These are phyloP conservation scores for Spatholobus suberectus DNA, from an alignment of 306 rosid species.

Conservation along the genomic window DNA sequence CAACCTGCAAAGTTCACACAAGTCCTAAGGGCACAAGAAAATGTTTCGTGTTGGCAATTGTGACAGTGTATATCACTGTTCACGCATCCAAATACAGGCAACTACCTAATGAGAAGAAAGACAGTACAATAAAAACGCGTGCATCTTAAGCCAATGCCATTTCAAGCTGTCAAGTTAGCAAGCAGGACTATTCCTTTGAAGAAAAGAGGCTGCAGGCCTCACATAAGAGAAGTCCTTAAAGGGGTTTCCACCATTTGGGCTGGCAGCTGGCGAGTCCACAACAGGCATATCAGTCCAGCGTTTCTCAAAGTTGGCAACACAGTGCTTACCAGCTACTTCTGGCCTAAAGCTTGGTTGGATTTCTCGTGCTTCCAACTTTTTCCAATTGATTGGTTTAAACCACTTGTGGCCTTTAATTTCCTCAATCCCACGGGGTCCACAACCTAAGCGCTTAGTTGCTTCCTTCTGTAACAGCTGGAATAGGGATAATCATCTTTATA, in stretches of 20 bases:
- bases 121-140: neutral
- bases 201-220: slow-evolving; percentile 82
- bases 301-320: slow-evolving; percentile 94
- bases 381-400: slow-evolving; percentile 91
- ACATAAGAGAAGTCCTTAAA: slow-evolving; percentile 84
- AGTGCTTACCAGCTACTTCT: slow-evolving; percentile 79
- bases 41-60: neutral
- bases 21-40: neutral
- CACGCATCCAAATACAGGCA: slow-evolving; percentile 31
- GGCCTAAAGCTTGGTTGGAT: slow-evolving; percentile 93
- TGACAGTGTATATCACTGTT: neutral
- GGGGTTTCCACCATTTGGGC: slow-evolving; percentile 79
- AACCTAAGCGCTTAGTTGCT: slow-evolving; percentile 70
- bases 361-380: slow-evolving; percentile 74
- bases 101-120: slow-evolving; percentile 11
- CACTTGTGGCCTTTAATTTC: slow-evolving; percentile 92
- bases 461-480: slow-evolving; percentile 89
- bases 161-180: slow-evolving; percentile 16
- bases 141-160: slow-evolving; percentile 12
- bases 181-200: slow-evolving; percentile 55
- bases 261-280: slow-evolving; percentile 83
- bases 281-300: slow-evolving; percentile 96
- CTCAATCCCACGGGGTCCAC: slow-evolving; percentile 67
- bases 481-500: neutral
- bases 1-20: slow-evolving; percentile 22